Conservation (phyloP, 140 eudicot genomes). For the Ambrosia hybrid region DNA sequence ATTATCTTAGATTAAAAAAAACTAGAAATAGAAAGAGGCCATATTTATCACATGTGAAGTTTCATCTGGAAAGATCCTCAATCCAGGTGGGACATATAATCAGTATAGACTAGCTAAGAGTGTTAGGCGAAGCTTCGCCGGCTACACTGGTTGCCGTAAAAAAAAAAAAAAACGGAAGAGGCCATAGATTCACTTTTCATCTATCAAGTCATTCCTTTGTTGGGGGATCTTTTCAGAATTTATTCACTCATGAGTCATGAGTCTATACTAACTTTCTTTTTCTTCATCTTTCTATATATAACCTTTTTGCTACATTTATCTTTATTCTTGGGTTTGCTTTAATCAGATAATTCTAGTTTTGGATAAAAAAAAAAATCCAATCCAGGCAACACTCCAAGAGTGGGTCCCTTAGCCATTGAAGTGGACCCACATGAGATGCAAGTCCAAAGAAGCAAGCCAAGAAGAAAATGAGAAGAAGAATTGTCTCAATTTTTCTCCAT, state of each 20-base stretch:
- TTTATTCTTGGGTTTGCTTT: background rate
- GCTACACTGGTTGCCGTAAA: too few species aligned
- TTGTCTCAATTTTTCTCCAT: constrained; percentile 37
- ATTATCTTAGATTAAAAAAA: background rate
- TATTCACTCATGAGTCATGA: constrained; percentile 16
- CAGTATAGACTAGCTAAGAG: too few species aligned
- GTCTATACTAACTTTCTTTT: constrained; percentile 16
- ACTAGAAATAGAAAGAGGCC: background rate
- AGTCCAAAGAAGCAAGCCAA: constrained; percentile 64
- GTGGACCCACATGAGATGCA: constrained; percentile 51
- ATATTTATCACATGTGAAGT: background rate
- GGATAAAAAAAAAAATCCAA: constrained; percentile 1
- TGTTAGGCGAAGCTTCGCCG: too few species aligned
- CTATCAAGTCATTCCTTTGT: constrained; percentile 24
- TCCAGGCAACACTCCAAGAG: constrained; percentile 33
- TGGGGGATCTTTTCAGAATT: constrained; percentile 10
- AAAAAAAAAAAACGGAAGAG: constrained; percentile 12
- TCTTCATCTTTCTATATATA: constrained; percentile 3
- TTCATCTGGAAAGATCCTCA: too few species aligned
- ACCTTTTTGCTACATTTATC: constrained; percentile 18
- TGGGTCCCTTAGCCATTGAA: constrained; percentile 37
- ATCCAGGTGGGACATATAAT: too few species aligned
- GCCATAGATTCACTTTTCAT: constrained; percentile 20
- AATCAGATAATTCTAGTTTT: constrained; percentile 20
- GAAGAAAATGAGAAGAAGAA: constrained; percentile 37